Base-by-base conservation (phyloP, 2,329 filamentous ascomycete species). In the Myriosclerotinia curreyana region DNA sequence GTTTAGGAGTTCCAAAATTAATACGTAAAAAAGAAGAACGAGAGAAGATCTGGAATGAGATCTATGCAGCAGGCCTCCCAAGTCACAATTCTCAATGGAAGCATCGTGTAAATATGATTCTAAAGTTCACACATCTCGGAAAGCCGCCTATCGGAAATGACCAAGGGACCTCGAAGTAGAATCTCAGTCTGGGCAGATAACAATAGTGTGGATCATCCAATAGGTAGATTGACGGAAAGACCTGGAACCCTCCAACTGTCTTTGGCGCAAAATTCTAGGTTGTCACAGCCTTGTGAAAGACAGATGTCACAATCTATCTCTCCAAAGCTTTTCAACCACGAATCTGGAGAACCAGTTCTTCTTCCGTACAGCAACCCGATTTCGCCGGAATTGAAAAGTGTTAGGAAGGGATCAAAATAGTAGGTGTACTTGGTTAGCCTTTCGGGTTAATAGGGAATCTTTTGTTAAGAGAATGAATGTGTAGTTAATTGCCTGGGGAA, bases 31-130 rank as follows among this genome's bases (percentile, higher is more conserved):
- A 28, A 60, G 56, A 50, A n/a, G 56, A 60, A 22, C 56, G 46
- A 25, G 46, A 49, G 7, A 50, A 60, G n/a, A 40, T 60, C 34
- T 25, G 14, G 17, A 12, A 34, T 15, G 42, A 60, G 31, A 38
- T 46, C 8, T 36, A 22, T 25, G 52, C 22, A 20, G 36, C 52
- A 11, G 22, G 14, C 6, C 36, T 54, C 17, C 36, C 52, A 20
- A 54, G 34, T 34, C 34, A 40, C 38, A 25, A 28, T 40, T 54
- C 36, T 40, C 52, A 54, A 40, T 54, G 52, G 52, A 54, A 25
- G 22, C 52, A 54, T 9, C 20, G 52, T 11, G 17, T 54, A 5
- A 54, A 40, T 15, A 25, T 28, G 38, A 14, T 54, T 3, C 17
- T 54, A 6, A 54, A 40, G 25, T 38, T 40, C 9, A 54, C 52